phyloP scores from a whole-genome alignment of 1,139 yeast genomes.

The Arxiozyma slooffiae region DNA sequence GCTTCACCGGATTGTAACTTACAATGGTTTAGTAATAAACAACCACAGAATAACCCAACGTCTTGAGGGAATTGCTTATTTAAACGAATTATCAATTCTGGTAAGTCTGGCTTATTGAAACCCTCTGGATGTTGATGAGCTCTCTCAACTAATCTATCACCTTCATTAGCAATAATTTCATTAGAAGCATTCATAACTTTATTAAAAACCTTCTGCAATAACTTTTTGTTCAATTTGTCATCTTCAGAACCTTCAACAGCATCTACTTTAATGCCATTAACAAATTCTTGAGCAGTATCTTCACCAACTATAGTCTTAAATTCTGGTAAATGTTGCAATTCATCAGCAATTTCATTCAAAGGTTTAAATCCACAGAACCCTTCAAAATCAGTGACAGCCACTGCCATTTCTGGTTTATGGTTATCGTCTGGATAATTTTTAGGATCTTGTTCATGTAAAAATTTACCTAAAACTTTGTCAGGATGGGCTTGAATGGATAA shows the following conservation, averaged over 20 bases:
- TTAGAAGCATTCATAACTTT: conserved; percentile 74
- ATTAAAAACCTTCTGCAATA: conserved; percentile 66
- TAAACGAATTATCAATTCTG: conserved; percentile 64
- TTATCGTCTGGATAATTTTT: conserved; percentile 93
- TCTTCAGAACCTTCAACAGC: conserved; percentile 40
- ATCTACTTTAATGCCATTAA: conserved; percentile 37
- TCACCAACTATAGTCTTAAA: conserved; percentile 60
- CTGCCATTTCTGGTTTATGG: conserved; percentile 99
- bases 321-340: conserved; percentile 67
- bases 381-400: conserved; percentile 90
- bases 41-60: conserved; percentile 92
- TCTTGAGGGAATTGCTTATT: conserved; percentile 86
- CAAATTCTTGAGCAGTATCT: conserved; percentile 45
- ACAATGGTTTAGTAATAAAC: conserved; percentile 83
- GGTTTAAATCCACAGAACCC: conserved; percentile 99
- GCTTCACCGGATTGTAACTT: conserved; percentile 84
- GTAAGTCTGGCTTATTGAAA: conserved; percentile 40
- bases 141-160: conserved; percentile 53
- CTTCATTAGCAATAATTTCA: conserved; percentile 41
- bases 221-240: conserved; percentile 46
- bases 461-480: conserved; percentile 72
- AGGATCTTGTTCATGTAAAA: conserved; percentile 73
- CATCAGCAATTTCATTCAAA: conserved; percentile 57
- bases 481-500: conserved; percentile 97
- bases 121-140: conserved; percentile 45